Base-by-base conservation (phyloP, 345 rosid species). In the Bretschneidera sinensis region DNA sequence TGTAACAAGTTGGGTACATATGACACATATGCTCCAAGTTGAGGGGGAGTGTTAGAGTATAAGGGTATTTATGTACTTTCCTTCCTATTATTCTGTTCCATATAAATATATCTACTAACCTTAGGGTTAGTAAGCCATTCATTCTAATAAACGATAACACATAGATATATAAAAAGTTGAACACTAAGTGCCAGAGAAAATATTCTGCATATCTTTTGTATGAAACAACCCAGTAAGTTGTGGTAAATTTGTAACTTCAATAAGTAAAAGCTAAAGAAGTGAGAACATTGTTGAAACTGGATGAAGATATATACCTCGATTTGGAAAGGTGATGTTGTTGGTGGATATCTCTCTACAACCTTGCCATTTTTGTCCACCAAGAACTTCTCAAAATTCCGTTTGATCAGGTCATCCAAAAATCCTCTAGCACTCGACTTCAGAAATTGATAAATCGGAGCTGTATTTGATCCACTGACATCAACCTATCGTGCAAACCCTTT, bases 351-450 rank as follows among this genome's bases (percentile, higher is more conserved):
- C 70, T 88, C 87, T 0, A 83, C 86, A 21, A 94, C 95, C 61
- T 82, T 84, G 33, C 97, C 99, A 55, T 88, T 92, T 74, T 88
- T 90, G 73, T 88, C 86, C 23, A 90, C 83, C 74, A 94, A 81
- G 75, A 94, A 90, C 82, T 94, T 94, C 81, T 92, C 88, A 60
- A 90, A 94, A 71, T 94, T 94, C 97, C 97, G 90, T 78, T 94
- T 94, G 62, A 94, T 63, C 51, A 79, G 70, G 64, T 84, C 96
- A 48, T 95, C 92, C 5, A 94, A 64, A 63, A 86, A 73, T 57
- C 99, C 99, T 57, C 95, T 89, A 8, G 87, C 82, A 55, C 74
- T 88, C 0, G 99, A 84, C 81, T 94, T 94, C 79, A 94, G 62
- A 68, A 69, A 90, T 73, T 85, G 79, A 79, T 90, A 94, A 56